Base-by-base conservation (phyloP, 2,329 filamentous ascomycete genomes). In the Fusarium irregulare region DNA sequence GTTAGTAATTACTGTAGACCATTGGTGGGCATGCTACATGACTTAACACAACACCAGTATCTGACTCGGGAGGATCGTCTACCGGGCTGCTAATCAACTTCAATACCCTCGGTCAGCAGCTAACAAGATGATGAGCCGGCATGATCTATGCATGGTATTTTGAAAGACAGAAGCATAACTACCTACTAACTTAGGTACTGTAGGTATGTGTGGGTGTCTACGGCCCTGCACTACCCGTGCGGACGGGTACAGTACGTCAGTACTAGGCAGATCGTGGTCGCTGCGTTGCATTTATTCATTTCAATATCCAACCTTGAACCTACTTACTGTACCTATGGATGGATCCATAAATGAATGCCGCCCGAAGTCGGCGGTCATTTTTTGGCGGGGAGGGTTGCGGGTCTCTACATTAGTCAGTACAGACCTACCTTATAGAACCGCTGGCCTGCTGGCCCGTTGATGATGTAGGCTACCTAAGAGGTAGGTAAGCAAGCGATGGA, bases 281-380 rank as follows among this genome's bases (percentile, higher is more conserved):
- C 67, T 44, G 44, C 37, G 32, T 45, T 51, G 54, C 50, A 54
- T 71, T 61, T 49, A 64, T 57, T 63, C 51, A 64, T 56, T 50
- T 41, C 32, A 20, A 37, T 37, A n/a, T 37, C 34, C 9, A 37
- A 32, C 30, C 30, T 16, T 28, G 27, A 28, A 32, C 28, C 28
- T 30, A 13, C 28, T 11, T 28, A 28, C 21, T 23, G 21, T 23
- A 23, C 4, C 11, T 30, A 30, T 30, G 28, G 28, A 37, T 37
- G 16, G 18, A 37, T 37, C 34, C 34, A 37, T 37, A n/a, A n/a
- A 37, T 37, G 18, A 37, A 37, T n/a, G 34, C 18, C 34, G 34
- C 34, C 73, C 73, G 73, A 75, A 62, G 57, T 75, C 73, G 73
- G 73, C 73, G 70, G 56, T 27, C 56, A 40, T 68, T 68, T 64